These are phyloP conservation scores for Cladosporium sp. DNA, from an alignment of 2,329 filamentous ascomycete genomes.

Conservation along the genomic window DNA sequence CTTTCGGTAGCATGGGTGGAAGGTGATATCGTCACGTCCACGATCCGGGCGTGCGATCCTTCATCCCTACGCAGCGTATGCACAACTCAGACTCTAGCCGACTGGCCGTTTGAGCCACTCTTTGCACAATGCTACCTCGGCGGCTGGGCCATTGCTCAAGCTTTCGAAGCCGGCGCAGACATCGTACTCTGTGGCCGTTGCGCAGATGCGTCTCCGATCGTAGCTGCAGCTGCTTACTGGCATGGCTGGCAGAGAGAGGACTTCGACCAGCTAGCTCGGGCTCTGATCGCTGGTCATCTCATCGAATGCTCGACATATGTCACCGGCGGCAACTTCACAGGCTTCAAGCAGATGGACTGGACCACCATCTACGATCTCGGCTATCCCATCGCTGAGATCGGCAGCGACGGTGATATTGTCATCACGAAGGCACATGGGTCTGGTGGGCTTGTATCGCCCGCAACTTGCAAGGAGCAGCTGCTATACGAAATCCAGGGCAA, in stretches of 20 bases:
- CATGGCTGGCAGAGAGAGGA: conserved; percentile 39
- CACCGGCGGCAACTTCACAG: conserved; percentile 42
- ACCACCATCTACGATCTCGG: conserved; percentile 41
- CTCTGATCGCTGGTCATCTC: conserved; percentile 41
- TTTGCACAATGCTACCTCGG: conserved; percentile 41
- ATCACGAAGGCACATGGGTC: conserved; percentile 36
- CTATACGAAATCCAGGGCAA: conserved; percentile 55
- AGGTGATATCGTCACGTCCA: conserved; percentile 38
- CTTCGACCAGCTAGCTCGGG: conserved; percentile 37
- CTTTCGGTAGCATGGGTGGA: conserved; percentile 43
- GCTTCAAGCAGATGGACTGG: conserved; percentile 36
- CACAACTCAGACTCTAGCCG: conserved; percentile 34
- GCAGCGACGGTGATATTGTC: conserved; percentile 31
- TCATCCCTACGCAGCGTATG: conserved; percentile 31
- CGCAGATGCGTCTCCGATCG: conserved; percentile 41
- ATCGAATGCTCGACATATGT: conserved; percentile 43
- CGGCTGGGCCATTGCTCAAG: conserved; percentile 40
- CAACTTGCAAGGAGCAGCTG: conserved; percentile 51
- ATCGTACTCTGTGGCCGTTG: conserved; percentile 44
- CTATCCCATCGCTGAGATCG: conserved; percentile 35
- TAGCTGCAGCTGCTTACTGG: conserved; percentile 45
- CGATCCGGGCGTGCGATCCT: conserved; percentile 35
- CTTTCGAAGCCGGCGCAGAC: conserved; percentile 39
- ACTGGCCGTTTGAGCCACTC: conserved; percentile 30
- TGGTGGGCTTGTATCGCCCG: conserved; percentile 38